Evolutionary conservation across 257 asterid species (phyloP).

Genomic region (Penstemon eatonii): DNA sequence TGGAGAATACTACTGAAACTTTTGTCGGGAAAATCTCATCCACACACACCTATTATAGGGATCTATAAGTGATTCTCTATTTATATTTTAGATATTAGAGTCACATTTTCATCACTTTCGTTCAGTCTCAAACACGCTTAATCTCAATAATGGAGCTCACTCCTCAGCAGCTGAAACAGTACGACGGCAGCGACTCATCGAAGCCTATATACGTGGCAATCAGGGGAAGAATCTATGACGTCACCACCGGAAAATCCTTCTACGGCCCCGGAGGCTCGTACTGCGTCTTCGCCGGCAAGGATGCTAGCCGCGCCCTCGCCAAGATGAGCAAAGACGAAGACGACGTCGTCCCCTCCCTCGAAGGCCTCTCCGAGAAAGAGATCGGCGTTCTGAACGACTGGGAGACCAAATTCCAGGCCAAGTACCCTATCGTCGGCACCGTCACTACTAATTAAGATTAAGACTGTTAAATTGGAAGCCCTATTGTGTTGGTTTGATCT

Average conservation of each 20-base stretch:
- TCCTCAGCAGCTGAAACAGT: conserved; percentile 56
- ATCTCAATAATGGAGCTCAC: conserved; percentile 60
- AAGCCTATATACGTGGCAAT: conserved; percentile 91
- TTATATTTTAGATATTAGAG: too few species aligned
- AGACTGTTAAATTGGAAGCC: background rate
- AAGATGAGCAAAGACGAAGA: conserved; percentile 89
- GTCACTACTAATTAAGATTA: conserved; percentile 35
- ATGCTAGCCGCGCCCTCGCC: conserved; percentile 94
- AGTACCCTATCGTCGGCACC: conserved; percentile 80
- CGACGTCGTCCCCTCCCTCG: conserved; percentile 60
- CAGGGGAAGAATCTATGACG: conserved; percentile 75
- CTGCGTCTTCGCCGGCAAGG: conserved; percentile 90
- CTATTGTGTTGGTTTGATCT: background rate
- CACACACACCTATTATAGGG: too few species aligned
- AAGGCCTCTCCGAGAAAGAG: conserved; percentile 89
- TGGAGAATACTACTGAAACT: too few species aligned
- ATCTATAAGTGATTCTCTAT: too few species aligned
- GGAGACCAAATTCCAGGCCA: conserved; percentile 94
- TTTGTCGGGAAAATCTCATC: too few species aligned
- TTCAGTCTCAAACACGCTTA: background rate
- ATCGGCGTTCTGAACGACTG: conserved; percentile 81
- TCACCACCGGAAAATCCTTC: conserved; percentile 76
- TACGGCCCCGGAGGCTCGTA: conserved; percentile 91
- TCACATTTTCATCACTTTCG: too few species aligned
- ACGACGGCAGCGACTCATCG: conserved; percentile 82